Evolutionary conservation across 306 rosid species (phyloP), one percentile per base, ranked within the genome.

Genomic region (Fragaria nilgerrensis): DNA sequence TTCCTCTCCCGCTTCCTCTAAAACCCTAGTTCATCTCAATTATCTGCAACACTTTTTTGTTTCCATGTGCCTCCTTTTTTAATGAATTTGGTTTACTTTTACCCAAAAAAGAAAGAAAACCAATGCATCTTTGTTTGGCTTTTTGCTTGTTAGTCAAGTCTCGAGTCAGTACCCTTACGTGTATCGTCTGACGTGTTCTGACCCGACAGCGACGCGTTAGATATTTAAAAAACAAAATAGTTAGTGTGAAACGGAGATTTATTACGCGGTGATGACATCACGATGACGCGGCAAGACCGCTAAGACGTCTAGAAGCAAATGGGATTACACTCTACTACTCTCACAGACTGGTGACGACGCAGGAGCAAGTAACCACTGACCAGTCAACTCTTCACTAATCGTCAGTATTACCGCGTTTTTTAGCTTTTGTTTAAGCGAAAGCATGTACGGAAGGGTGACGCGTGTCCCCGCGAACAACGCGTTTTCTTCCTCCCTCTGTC

Each of bases 401-500:
- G 7, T 29, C 32, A 62, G 20, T 11, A 13, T 13, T 62, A 55
- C 2, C 68, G 44, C 15, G 44, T 37, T 27, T 0, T 9, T 23
- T 0, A 1, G 7, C 16, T 52, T 34, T n/a, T 36, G 36, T 10
- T 64, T 47, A 32, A 68, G 68, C 56, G 78, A 4, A 15, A 50
- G 0, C 37, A 70, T 41, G 89, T 89, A 86, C 89, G 83, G 85
- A 82, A 2, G 17, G 2, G 1, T 77, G 90, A 91, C 96, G 92
- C 97, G 98, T 91, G 98, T 88, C 79, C 61, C 61, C 83, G 78
- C 13, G 14, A 77, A 84, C 84, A 74, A 93, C 98, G 97, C 97
- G 98, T 70, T 91, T 93, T 93, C 96, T 58, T 23, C 11, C 73
- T 65, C 43, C 75, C 75, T 9, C 0, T 68, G 53, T 83, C 78